Evolutionary conservation across 192 early-diverging fungal species (phyloP).

Genomic region (Oehlia diaphana): DNA sequence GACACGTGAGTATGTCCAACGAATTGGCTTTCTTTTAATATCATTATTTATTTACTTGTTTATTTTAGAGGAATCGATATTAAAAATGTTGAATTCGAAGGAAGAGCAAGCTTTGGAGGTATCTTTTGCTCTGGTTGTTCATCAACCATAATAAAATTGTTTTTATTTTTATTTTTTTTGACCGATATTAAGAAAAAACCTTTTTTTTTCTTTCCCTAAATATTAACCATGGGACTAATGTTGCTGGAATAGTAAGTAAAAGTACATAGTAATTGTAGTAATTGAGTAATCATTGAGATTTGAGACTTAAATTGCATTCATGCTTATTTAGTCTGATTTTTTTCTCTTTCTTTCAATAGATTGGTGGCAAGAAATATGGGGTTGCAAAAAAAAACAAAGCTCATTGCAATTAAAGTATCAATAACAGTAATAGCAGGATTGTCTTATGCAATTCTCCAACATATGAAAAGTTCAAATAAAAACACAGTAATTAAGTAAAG

Average conservation of each 20-base stretch:
- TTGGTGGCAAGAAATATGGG: conserved; percentile 64
- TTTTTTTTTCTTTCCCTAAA: background rate
- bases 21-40: background rate
- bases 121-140: conserved; percentile 52
- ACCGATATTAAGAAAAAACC: background rate
- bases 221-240: conserved; percentile 71
- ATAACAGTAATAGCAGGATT: conserved; percentile 62
- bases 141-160: background rate
- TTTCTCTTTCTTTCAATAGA: background rate
- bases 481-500: conserved; percentile 28
- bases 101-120: background rate
- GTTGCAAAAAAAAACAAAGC: conserved; percentile 57
- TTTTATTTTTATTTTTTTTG: background rate
- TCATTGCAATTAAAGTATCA: conserved; percentile 60
- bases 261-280: too few relatives aligned
- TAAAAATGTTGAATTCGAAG: background rate
- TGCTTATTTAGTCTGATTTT: background rate
- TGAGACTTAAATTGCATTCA: too few relatives aligned
- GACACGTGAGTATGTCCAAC: conserved; percentile 48
- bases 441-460: conserved; percentile 40
- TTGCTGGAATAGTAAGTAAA: conserved; percentile 65
- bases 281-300: too few relatives aligned
- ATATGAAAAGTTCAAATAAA: background rate
- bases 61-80: background rate
- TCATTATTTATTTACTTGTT: background rate